Evolutionary conservation across 306 rosid species (phyloP).

Genomic region (Vicia faba): DNA sequence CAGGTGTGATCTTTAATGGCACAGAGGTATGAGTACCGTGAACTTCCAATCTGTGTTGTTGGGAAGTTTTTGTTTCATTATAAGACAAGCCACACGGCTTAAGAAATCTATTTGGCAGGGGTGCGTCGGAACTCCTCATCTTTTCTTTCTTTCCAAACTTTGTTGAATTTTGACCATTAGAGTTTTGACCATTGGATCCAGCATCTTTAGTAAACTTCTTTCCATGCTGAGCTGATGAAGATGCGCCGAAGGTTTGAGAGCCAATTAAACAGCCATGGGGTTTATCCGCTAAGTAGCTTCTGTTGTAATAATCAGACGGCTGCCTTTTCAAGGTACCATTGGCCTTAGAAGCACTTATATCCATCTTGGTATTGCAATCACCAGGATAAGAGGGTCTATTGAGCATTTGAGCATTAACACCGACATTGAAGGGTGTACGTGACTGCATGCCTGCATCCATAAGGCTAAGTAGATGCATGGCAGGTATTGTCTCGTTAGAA

Average conservation of each 20-base stretch:
- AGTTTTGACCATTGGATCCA: slow-evolving; percentile 47
- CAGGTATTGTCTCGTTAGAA: slow-evolving; percentile 90
- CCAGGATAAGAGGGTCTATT: slow-evolving; percentile 60
- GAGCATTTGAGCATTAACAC: slow-evolving; percentile 52
- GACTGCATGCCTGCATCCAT: slow-evolving; percentile 91
- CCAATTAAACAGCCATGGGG: slow-evolving; percentile 57
- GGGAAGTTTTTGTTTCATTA: slow-evolving; percentile 44
- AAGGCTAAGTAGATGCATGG: slow-evolving; percentile 99
- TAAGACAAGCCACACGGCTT: slow-evolving; percentile 40
- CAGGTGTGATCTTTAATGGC: slow-evolving; percentile 47
- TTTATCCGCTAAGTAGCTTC: slow-evolving; percentile 54
- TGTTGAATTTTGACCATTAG: slow-evolving; percentile 48
- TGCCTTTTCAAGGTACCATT: slow-evolving; percentile 47
- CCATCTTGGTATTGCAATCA: slow-evolving; percentile 57
- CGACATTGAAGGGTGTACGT: slow-evolving; percentile 55
- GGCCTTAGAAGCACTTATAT: slow-evolving; percentile 56
- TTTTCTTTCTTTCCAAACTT: slow-evolving; percentile 63
- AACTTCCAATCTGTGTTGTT: slow-evolving; percentile 39
- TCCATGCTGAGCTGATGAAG: slow-evolving; percentile 57
- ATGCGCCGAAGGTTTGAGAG: slow-evolving; percentile 50
- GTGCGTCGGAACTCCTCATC: slow-evolving; percentile 47
- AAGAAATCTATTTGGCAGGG: slow-evolving; percentile 46
- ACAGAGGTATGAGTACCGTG: slow-evolving; percentile 43
- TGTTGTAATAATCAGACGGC: slow-evolving; percentile 50
- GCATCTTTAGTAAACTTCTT: slow-evolving; percentile 43